These are phyloP conservation scores for Monosporascus ibericus DNA, from an alignment of 2,329 filamentous ascomycete species.

Conservation along the genomic window DNA sequence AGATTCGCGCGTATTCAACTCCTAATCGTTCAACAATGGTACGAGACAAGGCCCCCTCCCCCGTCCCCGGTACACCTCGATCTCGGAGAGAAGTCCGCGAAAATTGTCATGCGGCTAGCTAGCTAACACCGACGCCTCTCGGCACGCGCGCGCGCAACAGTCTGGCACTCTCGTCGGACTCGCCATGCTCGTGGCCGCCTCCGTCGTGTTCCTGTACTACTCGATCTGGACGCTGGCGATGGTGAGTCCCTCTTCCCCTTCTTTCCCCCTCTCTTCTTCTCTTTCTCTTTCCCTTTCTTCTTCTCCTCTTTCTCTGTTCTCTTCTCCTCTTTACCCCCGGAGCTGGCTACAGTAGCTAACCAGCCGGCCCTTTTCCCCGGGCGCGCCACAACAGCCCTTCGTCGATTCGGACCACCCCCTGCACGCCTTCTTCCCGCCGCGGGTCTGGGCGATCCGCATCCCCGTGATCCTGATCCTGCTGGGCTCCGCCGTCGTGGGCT, in stretches of 20 bases:
- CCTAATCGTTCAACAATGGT: not conserved
- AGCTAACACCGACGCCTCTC: not conserved
- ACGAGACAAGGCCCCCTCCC: not conserved
- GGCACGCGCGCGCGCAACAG: constrained; percentile 39
- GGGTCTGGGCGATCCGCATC: constrained; percentile 97
- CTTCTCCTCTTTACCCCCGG: constrained; percentile 3
- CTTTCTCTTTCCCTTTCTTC: constrained; percentile 6
- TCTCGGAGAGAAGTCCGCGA: not conserved
- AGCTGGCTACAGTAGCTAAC: constrained; percentile 7
- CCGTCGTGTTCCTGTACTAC: constrained; percentile 74
- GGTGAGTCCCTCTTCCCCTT: constrained; percentile 47
- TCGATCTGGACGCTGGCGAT: constrained; percentile 96
- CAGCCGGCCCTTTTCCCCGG: not conserved
- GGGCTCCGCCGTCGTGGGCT: constrained; percentile 87
- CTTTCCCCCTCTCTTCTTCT: not conserved
- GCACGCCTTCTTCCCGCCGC: constrained; percentile 90
- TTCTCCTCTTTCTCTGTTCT: constrained; percentile 2
- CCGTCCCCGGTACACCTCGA: not conserved
- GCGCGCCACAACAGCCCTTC: constrained; percentile 63
- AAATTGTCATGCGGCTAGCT: not conserved
- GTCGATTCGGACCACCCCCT: constrained; percentile 92
- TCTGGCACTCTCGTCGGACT: constrained; percentile 77
- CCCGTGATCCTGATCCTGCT: constrained; percentile 94
- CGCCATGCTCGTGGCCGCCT: constrained; percentile 62
- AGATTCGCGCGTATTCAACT: not conserved